These are phyloP conservation scores for Saposhnikovia divaricata DNA, from an alignment of 129 eudicot species.

Conservation along the genomic window DNA sequence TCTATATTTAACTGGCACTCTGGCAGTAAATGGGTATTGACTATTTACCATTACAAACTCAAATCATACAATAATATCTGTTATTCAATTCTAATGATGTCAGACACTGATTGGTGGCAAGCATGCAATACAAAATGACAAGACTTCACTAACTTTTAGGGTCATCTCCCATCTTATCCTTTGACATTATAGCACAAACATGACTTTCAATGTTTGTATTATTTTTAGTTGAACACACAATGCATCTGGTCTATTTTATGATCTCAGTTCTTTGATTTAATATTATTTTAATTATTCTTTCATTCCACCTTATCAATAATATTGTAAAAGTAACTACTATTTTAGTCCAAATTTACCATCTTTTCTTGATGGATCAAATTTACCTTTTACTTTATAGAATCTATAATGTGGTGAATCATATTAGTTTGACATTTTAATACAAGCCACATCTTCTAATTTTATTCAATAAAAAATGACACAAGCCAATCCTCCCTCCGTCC, in stretches of 20 bases:
- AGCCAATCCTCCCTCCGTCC: neutral
- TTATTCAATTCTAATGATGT: neutral
- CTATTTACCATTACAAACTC: neutral
- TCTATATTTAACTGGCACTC: neutral
- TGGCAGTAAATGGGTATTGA: neutral
- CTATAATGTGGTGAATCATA: neutral
- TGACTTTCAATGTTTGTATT: neutral
- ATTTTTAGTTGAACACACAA: neutral
- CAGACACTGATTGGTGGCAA: neutral
- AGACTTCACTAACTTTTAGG: neutral
- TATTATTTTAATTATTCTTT: neutral
- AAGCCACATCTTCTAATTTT: neutral
- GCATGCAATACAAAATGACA: slow-evolving; percentile 5
- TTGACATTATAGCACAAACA: slow-evolving; percentile 3
- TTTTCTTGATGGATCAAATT: no score
- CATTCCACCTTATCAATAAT: neutral
- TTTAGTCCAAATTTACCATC: neutral
- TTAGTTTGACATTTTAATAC: no score
- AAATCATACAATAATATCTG: neutral
- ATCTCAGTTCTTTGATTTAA: neutral
- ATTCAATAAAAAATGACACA: neutral
- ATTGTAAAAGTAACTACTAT: neutral
- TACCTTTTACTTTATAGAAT: neutral
- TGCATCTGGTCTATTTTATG: neutral
- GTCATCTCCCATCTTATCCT: neutral